Base-by-base conservation (phyloP, 768 basidiomycete genomes). In the Russula virescens region DNA sequence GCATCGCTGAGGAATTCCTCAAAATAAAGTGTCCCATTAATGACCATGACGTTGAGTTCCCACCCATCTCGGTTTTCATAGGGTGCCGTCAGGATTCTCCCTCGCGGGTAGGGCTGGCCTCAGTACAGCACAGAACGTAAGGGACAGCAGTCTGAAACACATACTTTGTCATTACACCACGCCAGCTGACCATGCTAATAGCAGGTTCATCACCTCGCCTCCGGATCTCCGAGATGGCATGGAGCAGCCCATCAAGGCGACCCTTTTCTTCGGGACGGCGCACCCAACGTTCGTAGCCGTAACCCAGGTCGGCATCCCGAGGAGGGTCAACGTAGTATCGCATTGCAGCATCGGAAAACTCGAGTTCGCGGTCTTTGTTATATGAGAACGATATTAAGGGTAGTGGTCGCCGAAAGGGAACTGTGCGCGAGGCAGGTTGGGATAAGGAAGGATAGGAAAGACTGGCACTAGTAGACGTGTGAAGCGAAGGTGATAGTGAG, bases 111-210 rank as follows among this genome's bases (percentile, higher is more conserved):
- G 31, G 56, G 47, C 55, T 55, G 18, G 38, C 34, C 66, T 67
- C 48, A 62, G 57, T 54, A 68, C 54, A 63, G 67, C 52, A 66
- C 68, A 19, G 60, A 45, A 10, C 31, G 50, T 25, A 16, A 52
- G 50, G 38, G 47, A 46, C 40, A 19, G 53, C 49, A 46, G 21
- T 23, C 58, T 3, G 16, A 16, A 47, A 71, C 80, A 76, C 72
- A 38, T 38, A 91, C 89, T 86, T 92, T 63, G 92, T 93, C 79
- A 92, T 83, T 56, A 92, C 80, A 13, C 91, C 91, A 69, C 91
- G 79, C 91, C 91, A 94, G 11, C 80, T 76, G 55, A 89, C 78
- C 31, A 87, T 80, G 1, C 78, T 81, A 28, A 87, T 77, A 58
- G 81, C 82, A 26, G 75, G 76, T 21, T 68, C 25, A 69, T 62